phyloP scores from a whole-genome alignment of 352 stramenopile genomes.

The Plasmopara viticola region DNA sequence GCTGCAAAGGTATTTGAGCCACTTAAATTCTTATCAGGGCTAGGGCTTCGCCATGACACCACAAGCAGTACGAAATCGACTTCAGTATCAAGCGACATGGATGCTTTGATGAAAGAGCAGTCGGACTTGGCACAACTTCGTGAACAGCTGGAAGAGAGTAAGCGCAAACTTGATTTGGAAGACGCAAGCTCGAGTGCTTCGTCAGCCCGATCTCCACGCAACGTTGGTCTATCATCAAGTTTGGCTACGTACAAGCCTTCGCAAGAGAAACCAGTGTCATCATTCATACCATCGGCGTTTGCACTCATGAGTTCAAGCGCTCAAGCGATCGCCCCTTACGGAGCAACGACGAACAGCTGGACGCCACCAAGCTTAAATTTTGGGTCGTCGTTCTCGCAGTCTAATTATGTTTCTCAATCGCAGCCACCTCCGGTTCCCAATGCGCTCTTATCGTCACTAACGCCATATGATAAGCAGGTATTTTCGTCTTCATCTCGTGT shows the following conservation, averaged over 20 bases:
- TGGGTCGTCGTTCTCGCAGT: no score
- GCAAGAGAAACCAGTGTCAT: slow-evolving; percentile 10
- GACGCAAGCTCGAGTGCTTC: slow-evolving; percentile 11
- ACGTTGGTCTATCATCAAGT: slow-evolving; percentile 1
- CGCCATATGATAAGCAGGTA: slow-evolving; percentile 20
- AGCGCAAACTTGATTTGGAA: slow-evolving; percentile 45
- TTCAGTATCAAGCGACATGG: slow-evolving; percentile 40
- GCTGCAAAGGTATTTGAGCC: no score
- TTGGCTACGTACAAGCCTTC: slow-evolving; percentile 20
- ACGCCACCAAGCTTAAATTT: slow-evolving; percentile 4
- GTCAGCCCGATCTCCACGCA: neutral
- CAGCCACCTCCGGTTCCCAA: slow-evolving; percentile 6
- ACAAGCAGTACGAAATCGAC: slow-evolving; percentile 3
- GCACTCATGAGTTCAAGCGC: slow-evolving; percentile 2
- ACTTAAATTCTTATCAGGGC: no score
- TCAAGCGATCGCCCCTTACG: neutral
- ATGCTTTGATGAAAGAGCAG: slow-evolving; percentile 64
- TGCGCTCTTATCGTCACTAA: slow-evolving; percentile 24
- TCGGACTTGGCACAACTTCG: slow-evolving; percentile 52
- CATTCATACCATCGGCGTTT: slow-evolving; percentile 23
- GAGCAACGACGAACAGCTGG: slow-evolving; percentile 16
- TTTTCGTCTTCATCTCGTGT: slow-evolving; percentile 14
- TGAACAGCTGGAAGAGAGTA: slow-evolving; percentile 62
- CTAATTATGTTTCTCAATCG: no score
- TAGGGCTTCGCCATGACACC: no score